Percentiles rank a stretch among this genome's conserved stretches.
Evolutionary conservation across 2,329 filamentous ascomycete species (phyloP).

Genomic region (Zymoseptoria pseudotritici): DNA sequence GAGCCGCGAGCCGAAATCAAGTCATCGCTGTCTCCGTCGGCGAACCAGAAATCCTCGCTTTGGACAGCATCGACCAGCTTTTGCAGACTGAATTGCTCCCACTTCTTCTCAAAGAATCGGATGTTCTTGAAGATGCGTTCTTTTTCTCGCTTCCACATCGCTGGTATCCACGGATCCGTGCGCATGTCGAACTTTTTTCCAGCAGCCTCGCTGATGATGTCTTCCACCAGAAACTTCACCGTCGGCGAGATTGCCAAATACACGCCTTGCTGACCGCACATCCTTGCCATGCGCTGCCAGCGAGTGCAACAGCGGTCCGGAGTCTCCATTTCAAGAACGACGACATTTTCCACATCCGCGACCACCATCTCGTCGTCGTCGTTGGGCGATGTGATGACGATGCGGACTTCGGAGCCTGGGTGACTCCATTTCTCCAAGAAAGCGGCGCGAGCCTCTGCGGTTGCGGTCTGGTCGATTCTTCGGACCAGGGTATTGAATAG

Average conservation of each 20-base stretch:
- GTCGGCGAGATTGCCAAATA: background rate
- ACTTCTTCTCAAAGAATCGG: background rate
- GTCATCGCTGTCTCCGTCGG: background rate
- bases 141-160: background rate
- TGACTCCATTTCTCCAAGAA: background rate
- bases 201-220: background rate
- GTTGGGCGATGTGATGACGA: background rate
- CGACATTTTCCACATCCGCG: background rate
- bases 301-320: background rate
- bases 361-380: background rate
- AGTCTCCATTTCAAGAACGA: background rate
- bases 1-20: background rate
- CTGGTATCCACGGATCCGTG: background rate
- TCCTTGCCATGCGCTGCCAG: background rate
- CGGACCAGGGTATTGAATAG: background rate
- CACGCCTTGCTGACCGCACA: background rate
- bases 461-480: background rate
- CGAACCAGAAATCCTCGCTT: background rate
- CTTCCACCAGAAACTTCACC: background rate
- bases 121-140: background rate
- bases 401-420: background rate
- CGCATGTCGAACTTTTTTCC: background rate
- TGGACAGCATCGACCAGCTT: background rate
- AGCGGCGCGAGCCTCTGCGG: background rate
- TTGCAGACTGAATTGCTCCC: background rate